phyloP scores from a whole-genome alignment of 805 yeast species.

The Diddensiella santjacobensis region DNA sequence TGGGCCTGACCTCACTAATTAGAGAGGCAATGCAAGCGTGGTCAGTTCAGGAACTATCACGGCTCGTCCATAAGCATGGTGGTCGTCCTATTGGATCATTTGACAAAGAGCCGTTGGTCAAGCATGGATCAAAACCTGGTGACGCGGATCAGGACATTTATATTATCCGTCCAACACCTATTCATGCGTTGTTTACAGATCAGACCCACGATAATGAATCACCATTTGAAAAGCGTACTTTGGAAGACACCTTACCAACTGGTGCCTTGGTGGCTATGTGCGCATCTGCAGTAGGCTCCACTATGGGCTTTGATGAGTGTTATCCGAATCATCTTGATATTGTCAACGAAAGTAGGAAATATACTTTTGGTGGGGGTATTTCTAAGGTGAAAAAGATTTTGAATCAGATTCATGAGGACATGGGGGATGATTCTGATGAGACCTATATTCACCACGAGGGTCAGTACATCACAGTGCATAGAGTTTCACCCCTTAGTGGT shows the following conservation, averaged over 20 bases:
- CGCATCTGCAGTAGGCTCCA: slow-evolving; percentile 90
- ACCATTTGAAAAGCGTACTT: slow-evolving; percentile 83
- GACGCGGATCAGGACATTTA: slow-evolving; percentile 27
- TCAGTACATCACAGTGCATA: slow-evolving; percentile 84
- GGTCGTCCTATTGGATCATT: slow-evolving; percentile 95
- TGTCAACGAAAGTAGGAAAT: slow-evolving; percentile 68
- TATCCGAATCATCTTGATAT: slow-evolving; percentile 79
- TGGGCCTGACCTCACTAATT: slow-evolving; percentile 83
- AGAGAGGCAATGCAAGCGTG: slow-evolving; percentile 98
- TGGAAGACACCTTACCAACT: slow-evolving; percentile 90
- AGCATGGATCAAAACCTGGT: slow-evolving; percentile 13
- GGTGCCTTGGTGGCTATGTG: slow-evolving; percentile 94
- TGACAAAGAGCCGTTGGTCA: slow-evolving; percentile 64
- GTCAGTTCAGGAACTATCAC: slow-evolving; percentile 79
- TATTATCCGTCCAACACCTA: slow-evolving; percentile 62
- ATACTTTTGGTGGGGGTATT: slow-evolving; percentile 60
- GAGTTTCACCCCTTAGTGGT: slow-evolving; percentile 80
- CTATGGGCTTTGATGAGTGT: slow-evolving; percentile 89
- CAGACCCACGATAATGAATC: slow-evolving; percentile 95
- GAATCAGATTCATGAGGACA: slow-evolving; percentile 34
- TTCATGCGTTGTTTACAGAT: slow-evolving; percentile 95
- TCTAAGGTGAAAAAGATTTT: slow-evolving; percentile 56
- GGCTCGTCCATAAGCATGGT: slow-evolving; percentile 86
- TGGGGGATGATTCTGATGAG: slow-evolving; percentile 63
- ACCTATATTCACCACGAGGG: slow-evolving; percentile 94